Evolutionary conservation across 345 rosid genomes (phyloP).

Genomic region (Brassica cretica): DNA sequence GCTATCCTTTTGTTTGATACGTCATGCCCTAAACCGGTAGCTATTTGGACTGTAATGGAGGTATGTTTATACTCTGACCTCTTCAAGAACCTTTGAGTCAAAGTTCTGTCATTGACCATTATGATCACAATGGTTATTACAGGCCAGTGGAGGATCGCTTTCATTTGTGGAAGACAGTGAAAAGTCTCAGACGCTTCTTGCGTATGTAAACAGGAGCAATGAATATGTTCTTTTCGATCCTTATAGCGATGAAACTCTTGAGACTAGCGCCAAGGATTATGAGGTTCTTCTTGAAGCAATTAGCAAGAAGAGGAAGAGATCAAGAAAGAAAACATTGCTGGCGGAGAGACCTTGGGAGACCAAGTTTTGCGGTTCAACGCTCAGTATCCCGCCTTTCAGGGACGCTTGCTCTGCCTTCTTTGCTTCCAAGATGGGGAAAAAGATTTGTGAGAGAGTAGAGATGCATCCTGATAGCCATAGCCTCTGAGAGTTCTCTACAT

Average conservation of each 20-base stretch:
- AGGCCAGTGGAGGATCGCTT: neutral
- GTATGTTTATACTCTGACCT: neutral
- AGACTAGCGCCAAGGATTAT: neutral
- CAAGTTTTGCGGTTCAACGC: neutral
- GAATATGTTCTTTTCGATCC: neutral
- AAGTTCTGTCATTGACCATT: neutral
- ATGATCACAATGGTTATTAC: neutral
- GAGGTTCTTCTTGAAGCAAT: slow-evolving; percentile 1
- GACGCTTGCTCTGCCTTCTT: neutral
- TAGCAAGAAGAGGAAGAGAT: neutral
- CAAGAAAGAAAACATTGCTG: neutral
- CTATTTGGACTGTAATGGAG: neutral
- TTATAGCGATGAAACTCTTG: neutral
- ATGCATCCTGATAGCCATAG: neutral
- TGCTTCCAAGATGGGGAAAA: neutral
- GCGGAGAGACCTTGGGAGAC: neutral
- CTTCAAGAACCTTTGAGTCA: neutral
- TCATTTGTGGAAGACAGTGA: neutral
- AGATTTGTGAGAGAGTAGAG: neutral
- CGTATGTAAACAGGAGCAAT: neutral
- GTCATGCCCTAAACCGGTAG: neutral
- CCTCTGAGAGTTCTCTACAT: neutral
- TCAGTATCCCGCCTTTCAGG: neutral
- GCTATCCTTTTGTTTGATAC: neutral
- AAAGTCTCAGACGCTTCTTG: neutral